Base-by-base conservation (phyloP, 2,329 filamentous ascomycete genomes). In the Cercospora sp. region DNA sequence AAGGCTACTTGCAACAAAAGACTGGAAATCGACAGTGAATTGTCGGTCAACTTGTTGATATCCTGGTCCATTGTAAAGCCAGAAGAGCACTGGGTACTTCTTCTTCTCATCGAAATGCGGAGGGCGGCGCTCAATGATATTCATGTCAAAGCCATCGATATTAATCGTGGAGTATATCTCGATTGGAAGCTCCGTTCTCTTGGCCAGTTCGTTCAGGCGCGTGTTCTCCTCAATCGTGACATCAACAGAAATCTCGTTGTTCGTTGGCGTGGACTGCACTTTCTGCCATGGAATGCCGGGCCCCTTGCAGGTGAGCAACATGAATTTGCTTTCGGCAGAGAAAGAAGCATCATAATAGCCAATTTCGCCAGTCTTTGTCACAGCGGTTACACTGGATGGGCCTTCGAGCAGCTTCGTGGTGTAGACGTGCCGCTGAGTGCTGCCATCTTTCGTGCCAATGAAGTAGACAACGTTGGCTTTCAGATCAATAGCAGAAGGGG, bases 1-100 rank as follows among this genome's bases (percentile, higher is more conserved):
- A 1, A 99, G 86, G 21, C 84, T 88, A 0, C 92, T 90, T 34
- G 95, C 93, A 51, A 97, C 84, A 77, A 95, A 98, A 6, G 92
- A 87, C 77, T 98, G 93, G 78, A 97, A 99, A 78, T 97, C 91
- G 68, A 99, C 88, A 9, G 79, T 80, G 81, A 97, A 99, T 66
- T 81, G 86, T 78, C 94, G 94, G 74, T 87, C 85, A 1, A 99
- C 95, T 7, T 87, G 87, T 78, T 99, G 96, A 18, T 93, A 97
- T n/a, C 91, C 92, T 0, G 95, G 95, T 0, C 95, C 95, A 26
- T 92, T 94, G 82, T 99, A 99, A 68, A 97, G 90, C 76, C 92
- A 90, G 84, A 99, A 99, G 4, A 99, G 86, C 1, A 99, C 93
- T 0, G 95, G 95, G 74, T 99, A 98, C 77, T 91, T 89, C 81